phyloP scores from a whole-genome alignment of 1,139 yeast genomes.

The Scheffersomyces segobiensis region DNA sequence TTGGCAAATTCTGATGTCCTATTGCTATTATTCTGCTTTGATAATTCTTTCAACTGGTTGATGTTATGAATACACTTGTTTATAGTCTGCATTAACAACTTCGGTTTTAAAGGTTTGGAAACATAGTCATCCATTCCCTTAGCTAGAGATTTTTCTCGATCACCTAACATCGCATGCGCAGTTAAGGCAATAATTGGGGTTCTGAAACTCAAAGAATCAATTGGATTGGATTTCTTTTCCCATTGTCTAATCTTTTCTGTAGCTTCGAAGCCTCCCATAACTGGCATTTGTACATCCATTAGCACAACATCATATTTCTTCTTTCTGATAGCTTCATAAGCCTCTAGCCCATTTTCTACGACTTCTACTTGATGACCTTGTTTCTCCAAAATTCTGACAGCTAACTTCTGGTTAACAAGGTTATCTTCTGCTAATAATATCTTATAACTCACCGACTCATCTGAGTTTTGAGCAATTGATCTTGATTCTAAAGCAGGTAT shows the following conservation, averaged over 20 bases:
- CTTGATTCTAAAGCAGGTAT: conserved; percentile 83
- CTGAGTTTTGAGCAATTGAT: conserved; percentile 77
- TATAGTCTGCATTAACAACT: conserved; percentile 77
- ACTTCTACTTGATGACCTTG: conserved; percentile 82
- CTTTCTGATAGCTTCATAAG: conserved; percentile 73
- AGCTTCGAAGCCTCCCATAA: conserved; percentile 93
- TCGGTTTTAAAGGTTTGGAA: conserved; percentile 84
- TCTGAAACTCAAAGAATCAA: conserved; percentile 61
- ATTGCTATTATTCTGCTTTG: conserved; percentile 49
- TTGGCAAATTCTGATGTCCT: conserved; percentile 51
- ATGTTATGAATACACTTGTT: conserved; percentile 78
- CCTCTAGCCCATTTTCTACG: conserved; percentile 84
- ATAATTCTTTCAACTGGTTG: conserved; percentile 56
- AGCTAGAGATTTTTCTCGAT: conserved; percentile 78
- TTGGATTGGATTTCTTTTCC: conserved; percentile 81
- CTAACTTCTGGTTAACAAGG: conserved; percentile 81
- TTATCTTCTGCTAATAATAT: conserved; percentile 85
- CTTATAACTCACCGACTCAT: conserved; percentile 73
- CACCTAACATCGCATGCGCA: conserved; percentile 92
- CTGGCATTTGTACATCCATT: conserved; percentile 96
- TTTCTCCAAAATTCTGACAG: conserved; percentile 78
- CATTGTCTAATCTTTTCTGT: conserved; percentile 83
- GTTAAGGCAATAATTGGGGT: conserved; percentile 88
- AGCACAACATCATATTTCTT: conserved; percentile 72
- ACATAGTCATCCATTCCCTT: conserved; percentile 92